These are phyloP conservation scores for Epichloe scottii DNA, from an alignment of 2,329 filamentous ascomycete genomes.

Conservation along the genomic window DNA sequence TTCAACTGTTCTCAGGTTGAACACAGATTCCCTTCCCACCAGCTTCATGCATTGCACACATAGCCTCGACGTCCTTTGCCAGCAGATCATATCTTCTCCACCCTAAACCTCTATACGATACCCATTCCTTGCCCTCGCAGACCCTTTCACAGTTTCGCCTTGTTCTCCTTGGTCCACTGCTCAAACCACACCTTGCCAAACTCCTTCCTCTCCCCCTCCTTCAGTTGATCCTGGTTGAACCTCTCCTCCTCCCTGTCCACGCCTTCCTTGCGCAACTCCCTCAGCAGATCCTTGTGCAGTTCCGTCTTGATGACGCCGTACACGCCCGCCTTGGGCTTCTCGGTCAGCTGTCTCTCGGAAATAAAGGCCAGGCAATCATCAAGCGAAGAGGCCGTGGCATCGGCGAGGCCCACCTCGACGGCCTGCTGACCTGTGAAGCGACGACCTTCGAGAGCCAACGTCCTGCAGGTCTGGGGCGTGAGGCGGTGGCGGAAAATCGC, in stretches of 20 bases:
- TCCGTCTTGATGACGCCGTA: constrained; percentile 64
- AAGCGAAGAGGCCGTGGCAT: constrained; percentile 42
- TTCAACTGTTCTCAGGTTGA: too few relatives aligned
- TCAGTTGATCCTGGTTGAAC: constrained; percentile 27
- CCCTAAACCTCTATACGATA: too few relatives aligned
- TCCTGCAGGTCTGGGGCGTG: constrained; percentile 41
- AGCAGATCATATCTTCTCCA: too few relatives aligned
- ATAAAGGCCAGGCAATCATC: constrained; percentile 52
- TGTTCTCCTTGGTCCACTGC: constrained; percentile 33
- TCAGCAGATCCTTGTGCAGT: constrained; percentile 58
- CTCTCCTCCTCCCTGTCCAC: constrained; percentile 37
- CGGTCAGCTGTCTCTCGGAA: constrained; percentile 41
- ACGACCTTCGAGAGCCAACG: constrained; percentile 60
- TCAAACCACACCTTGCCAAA: constrained; percentile 34
- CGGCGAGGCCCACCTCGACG: constrained; percentile 53
- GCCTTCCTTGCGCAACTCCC: constrained; percentile 39
- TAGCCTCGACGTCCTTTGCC: too few relatives aligned
- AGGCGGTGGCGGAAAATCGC: constrained; percentile 63
- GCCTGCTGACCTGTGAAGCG: constrained; percentile 53
- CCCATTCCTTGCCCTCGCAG: neutral
- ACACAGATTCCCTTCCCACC: too few relatives aligned
- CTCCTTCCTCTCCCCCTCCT: constrained; percentile 29
- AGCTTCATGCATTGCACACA: too few relatives aligned
- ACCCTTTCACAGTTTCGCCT: constrained; percentile 23
- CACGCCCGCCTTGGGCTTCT: constrained; percentile 51